Percentiles rank a stretch among this genome's conserved stretches.
Evolutionary conservation across 1,284 basidiomycete species (phyloP).

Genomic region (Apiotrichum akiyoshidainum): DNA sequence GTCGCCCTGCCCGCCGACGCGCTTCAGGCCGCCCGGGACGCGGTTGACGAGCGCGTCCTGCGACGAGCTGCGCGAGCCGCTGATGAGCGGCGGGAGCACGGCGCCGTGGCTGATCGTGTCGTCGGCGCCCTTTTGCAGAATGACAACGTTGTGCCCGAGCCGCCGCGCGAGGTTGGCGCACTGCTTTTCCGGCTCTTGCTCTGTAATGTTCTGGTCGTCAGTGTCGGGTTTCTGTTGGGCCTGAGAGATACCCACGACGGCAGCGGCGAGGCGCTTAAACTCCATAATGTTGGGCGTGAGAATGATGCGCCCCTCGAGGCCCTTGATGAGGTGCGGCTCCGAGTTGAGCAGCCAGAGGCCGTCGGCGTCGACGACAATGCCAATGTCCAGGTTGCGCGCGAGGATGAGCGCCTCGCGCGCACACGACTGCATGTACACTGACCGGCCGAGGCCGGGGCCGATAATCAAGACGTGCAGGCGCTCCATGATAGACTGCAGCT

Average conservation of each 20-base stretch:
- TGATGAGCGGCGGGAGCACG: constrained; percentile 30
- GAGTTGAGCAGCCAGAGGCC: constrained; percentile 52
- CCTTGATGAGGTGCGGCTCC: constrained; percentile 69
- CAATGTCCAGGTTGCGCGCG: constrained; percentile 64
- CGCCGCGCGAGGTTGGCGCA: constrained; percentile 64
- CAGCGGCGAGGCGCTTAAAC: constrained; percentile 78
- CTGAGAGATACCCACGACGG: constrained; percentile 56
- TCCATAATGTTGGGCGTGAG: constrained; percentile 94
- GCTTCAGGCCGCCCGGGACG: constrained; percentile 71
- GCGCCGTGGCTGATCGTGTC: constrained; percentile 56
- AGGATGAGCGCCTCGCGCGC: constrained; percentile 54
- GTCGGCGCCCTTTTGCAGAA: constrained; percentile 81
- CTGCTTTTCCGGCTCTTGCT: constrained; percentile 54
- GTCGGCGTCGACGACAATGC: constrained; percentile 90
- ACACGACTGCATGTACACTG: constrained; percentile 79
- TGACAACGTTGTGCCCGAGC: constrained; percentile 74
- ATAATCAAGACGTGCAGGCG: constrained; percentile 89
- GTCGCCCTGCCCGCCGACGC: constrained; percentile 95
- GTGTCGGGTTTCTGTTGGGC: not conserved
- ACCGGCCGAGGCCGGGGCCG: constrained; percentile 87
- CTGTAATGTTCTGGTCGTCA: constrained; percentile 52
- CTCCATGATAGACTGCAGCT: constrained; percentile 67
- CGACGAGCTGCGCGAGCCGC: constrained; percentile 9
- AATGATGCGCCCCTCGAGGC: constrained; percentile 52
- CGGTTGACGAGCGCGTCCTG: constrained; percentile 17